Conservation (phyloP, 306 rosid genomes). For the Medicago lupulina region DNA sequence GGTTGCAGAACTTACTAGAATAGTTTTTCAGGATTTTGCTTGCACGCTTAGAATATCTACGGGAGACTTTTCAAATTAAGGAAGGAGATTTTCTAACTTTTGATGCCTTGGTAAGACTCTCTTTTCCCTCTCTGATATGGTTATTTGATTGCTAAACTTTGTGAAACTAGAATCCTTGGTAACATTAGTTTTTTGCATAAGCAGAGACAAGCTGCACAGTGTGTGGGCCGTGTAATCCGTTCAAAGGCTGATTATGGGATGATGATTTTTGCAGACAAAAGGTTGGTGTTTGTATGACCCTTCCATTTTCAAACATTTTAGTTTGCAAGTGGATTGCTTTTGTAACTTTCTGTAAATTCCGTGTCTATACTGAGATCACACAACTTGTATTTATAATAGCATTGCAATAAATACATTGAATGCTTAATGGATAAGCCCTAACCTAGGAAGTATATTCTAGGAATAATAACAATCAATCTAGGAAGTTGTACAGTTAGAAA, state of each 20-base stretch:
- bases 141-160: conserved; percentile 12
- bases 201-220: conserved; percentile 99
- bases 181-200: conserved; percentile 31
- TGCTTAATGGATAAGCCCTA: neutral
- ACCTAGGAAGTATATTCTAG: neutral
- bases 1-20: conserved; percentile 22
- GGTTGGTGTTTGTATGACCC: conserved; percentile 49
- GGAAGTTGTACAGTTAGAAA: too few species aligned
- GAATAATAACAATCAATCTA: neutral
- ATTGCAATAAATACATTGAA: neutral
- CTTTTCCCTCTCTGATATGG: neutral
- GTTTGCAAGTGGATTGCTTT: neutral
- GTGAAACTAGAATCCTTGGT: conserved; percentile 28
- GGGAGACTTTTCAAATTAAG: conserved; percentile 91
- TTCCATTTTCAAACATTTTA: conserved; percentile 18
- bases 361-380: neutral
- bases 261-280: conserved; percentile 99
- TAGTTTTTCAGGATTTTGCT: conserved; percentile 77
- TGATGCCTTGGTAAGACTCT: conserved; percentile 81
- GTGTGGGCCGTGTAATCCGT: conserved; percentile 94
- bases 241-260: conserved; percentile 98
- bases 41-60: conserved; percentile 80
- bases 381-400: neutral
- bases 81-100: conserved; percentile 95
- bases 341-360: too few species aligned